Evolutionary conservation across 2,329 filamentous ascomycete species (phyloP).

Genomic region (Harringtonia aguacate): DNA sequence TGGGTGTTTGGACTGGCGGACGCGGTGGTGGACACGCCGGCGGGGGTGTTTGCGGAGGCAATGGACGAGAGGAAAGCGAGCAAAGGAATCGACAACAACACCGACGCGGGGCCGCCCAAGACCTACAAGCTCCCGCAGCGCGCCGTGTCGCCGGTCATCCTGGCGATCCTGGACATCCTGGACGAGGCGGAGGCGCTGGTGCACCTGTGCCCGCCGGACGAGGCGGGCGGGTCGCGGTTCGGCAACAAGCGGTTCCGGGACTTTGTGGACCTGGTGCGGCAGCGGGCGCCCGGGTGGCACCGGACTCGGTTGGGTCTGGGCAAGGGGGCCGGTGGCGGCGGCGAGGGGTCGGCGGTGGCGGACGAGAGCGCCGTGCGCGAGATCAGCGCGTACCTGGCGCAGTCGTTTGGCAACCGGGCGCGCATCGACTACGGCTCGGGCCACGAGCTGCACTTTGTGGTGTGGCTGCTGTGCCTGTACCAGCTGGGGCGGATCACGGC

Average conservation of each 20-base stretch:
- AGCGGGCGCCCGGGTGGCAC: constrained; percentile 53
- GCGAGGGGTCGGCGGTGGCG: too few relatives aligned
- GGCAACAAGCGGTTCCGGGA: constrained; percentile 86
- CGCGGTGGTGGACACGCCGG: constrained; percentile 55
- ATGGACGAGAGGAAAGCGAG: neutral
- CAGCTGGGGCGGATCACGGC: constrained; percentile 56
- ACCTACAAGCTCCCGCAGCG: constrained; percentile 7
- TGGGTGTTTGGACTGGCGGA: constrained; percentile 86
- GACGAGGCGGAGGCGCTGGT: constrained; percentile 58
- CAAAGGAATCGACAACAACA: too few relatives aligned
- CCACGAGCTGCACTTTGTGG: constrained; percentile 93
- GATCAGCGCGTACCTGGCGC: constrained; percentile 65
- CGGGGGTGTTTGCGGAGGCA: constrained; percentile 19
- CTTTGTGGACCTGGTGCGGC: constrained; percentile 61
- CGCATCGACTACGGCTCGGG: constrained; percentile 96
- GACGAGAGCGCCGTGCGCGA: constrained; percentile 49
- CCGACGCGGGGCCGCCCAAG: neutral
- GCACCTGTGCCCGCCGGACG: constrained; percentile 62
- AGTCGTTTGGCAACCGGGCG: constrained; percentile 76
- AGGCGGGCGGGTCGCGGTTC: constrained; percentile 82
- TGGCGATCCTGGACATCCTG: constrained; percentile 58
- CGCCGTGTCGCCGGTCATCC: constrained; percentile 52
- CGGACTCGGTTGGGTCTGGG: constrained; percentile 26
- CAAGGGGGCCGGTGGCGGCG: too few relatives aligned
- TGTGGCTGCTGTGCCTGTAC: constrained; percentile 93